Percentiles rank a stretch among this genome's conserved stretches.
These are phyloP conservation scores for Saccharomycopsis hybrid DNA, from an alignment of 1,139 yeast species.

Conservation along the genomic window DNA sequence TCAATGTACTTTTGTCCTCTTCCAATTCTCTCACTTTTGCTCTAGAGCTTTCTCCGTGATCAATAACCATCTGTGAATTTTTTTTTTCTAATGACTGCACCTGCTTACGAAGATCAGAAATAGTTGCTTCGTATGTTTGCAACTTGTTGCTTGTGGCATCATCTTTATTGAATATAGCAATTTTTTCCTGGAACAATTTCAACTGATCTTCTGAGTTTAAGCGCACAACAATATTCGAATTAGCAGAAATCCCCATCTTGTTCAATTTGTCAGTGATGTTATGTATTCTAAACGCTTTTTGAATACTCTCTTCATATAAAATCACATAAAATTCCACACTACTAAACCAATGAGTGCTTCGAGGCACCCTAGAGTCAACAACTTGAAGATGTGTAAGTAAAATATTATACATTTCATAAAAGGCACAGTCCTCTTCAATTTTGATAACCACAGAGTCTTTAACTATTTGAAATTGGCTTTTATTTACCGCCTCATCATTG, in stretches of 20 bases:
- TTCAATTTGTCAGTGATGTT: neutral
- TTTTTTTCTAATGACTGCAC: neutral
- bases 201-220: neutral
- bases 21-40: neutral
- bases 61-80: neutral
- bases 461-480: conserved; percentile 4
- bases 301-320: neutral
- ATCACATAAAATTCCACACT: too few species aligned
- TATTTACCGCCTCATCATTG: conserved; percentile 1
- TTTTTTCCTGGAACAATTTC: neutral
- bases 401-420: neutral
- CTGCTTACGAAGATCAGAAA: neutral
- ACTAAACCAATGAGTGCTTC: too few species aligned
- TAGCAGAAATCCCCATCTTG: conserved; percentile 4
- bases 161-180: neutral
- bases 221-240: neutral
- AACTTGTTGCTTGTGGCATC: too few species aligned
- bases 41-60: neutral
- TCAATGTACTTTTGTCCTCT: neutral
- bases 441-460: conserved; percentile 7
- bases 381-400: conserved; percentile 10
- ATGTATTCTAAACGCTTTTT: neutral
- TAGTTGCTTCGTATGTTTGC: neutral
- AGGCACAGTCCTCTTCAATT: conserved; percentile 16
- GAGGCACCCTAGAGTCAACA: too few species aligned